Evolutionary conservation across 1,284 basidiomycete species (phyloP).

Genomic region (Earliella scabrosa): DNA sequence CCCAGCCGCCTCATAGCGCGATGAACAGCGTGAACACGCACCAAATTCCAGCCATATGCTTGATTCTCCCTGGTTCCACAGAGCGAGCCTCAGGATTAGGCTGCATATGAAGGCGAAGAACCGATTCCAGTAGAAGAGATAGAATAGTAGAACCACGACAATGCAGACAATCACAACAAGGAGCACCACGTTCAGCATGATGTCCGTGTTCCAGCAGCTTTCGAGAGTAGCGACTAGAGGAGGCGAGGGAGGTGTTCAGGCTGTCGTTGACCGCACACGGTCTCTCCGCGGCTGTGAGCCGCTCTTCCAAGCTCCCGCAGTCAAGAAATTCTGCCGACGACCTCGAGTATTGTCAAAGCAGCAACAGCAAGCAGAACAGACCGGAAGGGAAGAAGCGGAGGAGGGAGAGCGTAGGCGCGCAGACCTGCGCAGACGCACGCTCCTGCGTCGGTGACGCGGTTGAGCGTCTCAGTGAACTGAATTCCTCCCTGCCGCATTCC

Average conservation of each 20-base stretch:
- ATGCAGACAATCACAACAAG: slow-evolving; percentile 77
- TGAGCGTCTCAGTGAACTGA: not conserved
- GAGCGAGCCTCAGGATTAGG: slow-evolving; percentile 60
- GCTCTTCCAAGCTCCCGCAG: no score
- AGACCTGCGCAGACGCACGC: no score
- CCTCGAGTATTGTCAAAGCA: no score
- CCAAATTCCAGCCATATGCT: slow-evolving; percentile 83
- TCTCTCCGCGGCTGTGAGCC: not conserved
- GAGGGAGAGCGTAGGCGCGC: no score
- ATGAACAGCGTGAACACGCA: slow-evolving; percentile 33
- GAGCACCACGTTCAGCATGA: slow-evolving; percentile 63
- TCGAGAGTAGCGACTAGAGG: not conserved
- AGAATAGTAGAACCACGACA: slow-evolving; percentile 70
- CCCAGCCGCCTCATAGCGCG: no score
- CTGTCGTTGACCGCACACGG: no score
- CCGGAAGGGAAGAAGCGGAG: no score
- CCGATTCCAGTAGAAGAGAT: slow-evolving; percentile 92
- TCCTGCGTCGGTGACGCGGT: no score
- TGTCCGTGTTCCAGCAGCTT: not conserved
- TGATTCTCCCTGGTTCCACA: slow-evolving; percentile 72
- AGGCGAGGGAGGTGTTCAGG: not conserved
- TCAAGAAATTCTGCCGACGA: no score
- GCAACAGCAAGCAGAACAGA: no score
- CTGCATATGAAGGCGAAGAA: slow-evolving; percentile 73
- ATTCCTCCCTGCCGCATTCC: not conserved